Base-by-base conservation (phyloP, 306 rosid genomes). In the Quercus dentata region DNA sequence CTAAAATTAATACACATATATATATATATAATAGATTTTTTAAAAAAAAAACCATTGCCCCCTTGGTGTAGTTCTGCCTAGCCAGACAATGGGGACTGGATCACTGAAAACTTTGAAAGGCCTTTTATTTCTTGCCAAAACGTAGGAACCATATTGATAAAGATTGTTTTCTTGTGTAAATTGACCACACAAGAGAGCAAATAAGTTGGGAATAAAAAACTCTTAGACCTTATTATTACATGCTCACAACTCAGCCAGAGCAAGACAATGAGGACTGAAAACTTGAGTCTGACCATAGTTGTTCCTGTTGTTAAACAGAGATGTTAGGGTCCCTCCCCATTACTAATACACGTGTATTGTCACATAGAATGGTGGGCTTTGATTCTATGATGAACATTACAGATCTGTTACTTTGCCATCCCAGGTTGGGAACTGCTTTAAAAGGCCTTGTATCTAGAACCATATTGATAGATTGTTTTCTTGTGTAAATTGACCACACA, bases 211-310 rank as follows among this genome's bases (percentile, higher is more conserved):
- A 38, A 38, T 38, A 38, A n/a, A n/a, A n/a, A n/a, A n/a, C n/a
- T n/a, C n/a, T n/a, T n/a, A n/a, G n/a, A n/a, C n/a, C n/a, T n/a
- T n/a, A n/a, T n/a, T n/a, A n/a, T n/a, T n/a, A n/a, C 87, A 69
- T 80, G 91, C 69, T 77, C 85, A 61, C 31, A 78, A 54, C 61
- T 67, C 21, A 73, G 54, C 3, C 41, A 19, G 56, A 35, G 6
- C 77, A 51, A 72, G 52, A 56, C 44, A 63, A 38, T 79, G 78
- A 87, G 78, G 74, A 61, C 38, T 62, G 64, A 75, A 78, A 64
- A 78, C 70, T 78, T 30, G 23, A 63, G 81, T 85, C 84, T 86
- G 73, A 81, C 81, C 85, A 75, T 89, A 82, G 89, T 87, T 83
- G 87, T 81, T 79, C 57, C 64, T 84, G 85, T 76, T 78, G 70